These are phyloP conservation scores for Bathelium albidoporum DNA, from an alignment of 495 filamentous ascomycete species.

Conservation along the genomic window DNA sequence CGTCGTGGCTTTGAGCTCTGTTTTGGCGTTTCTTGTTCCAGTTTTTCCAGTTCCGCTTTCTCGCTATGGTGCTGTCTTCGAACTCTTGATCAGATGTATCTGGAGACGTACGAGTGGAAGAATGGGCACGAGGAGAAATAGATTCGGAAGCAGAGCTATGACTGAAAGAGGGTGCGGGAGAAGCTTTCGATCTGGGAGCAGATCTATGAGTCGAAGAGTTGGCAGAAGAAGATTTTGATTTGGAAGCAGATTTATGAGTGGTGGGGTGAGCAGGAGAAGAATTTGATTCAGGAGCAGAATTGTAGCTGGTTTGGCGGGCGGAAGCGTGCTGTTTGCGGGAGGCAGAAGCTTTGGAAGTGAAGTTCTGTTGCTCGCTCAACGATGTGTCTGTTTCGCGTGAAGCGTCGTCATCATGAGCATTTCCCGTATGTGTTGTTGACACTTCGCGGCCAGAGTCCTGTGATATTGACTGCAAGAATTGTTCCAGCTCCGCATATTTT, in stretches of 20 bases:
- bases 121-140: neutral
- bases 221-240: neutral
- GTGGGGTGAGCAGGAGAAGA: no score
- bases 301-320: no score
- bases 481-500: neutral
- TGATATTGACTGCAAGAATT: neutral
- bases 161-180: neutral
- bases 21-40: neutral
- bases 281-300: no score
- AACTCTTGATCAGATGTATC: no score
- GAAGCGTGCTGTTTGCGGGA: neutral
- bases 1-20: neutral
- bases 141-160: neutral
- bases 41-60: neutral
- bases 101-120: neutral
- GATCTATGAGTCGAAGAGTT: neutral
- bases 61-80: neutral
- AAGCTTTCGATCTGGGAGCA: neutral
- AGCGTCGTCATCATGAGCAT: neutral
- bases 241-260: neutral
- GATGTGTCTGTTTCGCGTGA: neutral
- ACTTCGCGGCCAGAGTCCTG: neutral
- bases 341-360: neutral
- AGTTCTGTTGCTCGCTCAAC: neutral
- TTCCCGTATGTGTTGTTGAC: neutral